Conservation (phyloP, 805 yeast genomes). For the Millerago galiae region DNA sequence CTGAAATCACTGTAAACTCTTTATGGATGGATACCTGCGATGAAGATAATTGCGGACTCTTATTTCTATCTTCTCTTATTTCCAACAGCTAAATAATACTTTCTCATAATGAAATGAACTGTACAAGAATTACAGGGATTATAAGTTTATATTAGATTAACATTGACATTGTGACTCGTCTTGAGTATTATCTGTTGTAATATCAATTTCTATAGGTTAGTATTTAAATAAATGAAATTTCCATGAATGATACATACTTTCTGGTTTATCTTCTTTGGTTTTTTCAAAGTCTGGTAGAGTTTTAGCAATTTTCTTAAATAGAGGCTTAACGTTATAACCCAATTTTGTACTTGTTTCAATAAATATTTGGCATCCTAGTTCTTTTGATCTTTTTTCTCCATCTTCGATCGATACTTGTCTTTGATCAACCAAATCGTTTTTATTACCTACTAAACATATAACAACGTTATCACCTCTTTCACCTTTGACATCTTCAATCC, state of each 20-base stretch:
- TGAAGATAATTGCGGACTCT: too few species aligned
- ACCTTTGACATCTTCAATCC: conserved; percentile 92
- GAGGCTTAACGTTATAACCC: conserved; percentile 85
- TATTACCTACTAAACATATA: conserved; percentile 87
- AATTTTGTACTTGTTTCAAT: conserved; percentile 94
- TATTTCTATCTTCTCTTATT: too few species aligned
- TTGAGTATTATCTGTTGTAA: conserved; percentile 17
- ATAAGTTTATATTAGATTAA: conserved; percentile 1
- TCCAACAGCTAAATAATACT: neutral
- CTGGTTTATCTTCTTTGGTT: conserved; percentile 19
- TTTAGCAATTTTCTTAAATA: conserved; percentile 88
- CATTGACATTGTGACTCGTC: conserved; percentile 23
- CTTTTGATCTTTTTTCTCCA: conserved; percentile 71
- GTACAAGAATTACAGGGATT: neutral
- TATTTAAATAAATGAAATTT: neutral
- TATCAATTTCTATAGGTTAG: conserved; percentile 19
- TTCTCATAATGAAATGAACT: neutral
- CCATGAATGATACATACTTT: conserved; percentile 5
- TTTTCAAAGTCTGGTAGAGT: conserved; percentile 77
- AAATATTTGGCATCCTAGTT: conserved; percentile 69
- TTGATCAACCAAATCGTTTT: conserved; percentile 72
- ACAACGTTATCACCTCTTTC: conserved; percentile 91
- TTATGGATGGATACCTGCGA: too few species aligned
- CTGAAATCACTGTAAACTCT: too few species aligned
- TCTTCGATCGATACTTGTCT: conserved; percentile 81